Percentiles rank a stretch among this genome's conserved stretches.
These are phyloP conservation scores for Neodidymelliopsis sp. DNA, from an alignment of 2,329 filamentous ascomycete species.

Conservation along the genomic window DNA sequence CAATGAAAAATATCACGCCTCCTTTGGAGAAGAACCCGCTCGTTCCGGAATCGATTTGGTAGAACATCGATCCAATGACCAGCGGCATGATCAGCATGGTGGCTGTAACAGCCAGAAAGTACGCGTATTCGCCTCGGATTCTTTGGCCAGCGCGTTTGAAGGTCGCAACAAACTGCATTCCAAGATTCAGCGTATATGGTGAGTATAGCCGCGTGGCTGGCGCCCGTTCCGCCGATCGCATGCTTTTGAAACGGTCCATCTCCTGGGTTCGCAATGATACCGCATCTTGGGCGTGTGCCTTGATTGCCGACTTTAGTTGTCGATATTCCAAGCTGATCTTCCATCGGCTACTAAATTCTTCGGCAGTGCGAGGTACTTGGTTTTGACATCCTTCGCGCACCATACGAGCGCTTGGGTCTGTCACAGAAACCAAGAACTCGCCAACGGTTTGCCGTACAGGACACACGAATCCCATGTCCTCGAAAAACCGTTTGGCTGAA, in stretches of 20 bases:
- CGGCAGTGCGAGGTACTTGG: slow-evolving; percentile 50
- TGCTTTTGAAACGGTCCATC: not conserved
- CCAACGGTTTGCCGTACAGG: slow-evolving; percentile 65
- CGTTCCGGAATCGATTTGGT: slow-evolving; percentile 3
- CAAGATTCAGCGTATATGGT: not conserved
- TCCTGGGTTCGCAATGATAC: not conserved
- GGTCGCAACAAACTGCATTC: not conserved
- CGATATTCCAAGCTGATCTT: slow-evolving; percentile 26
- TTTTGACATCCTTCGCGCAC: slow-evolving; percentile 48
- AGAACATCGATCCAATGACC: slow-evolving; percentile 11
- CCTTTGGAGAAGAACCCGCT: slow-evolving; percentile 63
- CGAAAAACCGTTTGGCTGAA: slow-evolving; percentile 70
- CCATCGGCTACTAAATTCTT: slow-evolving; percentile 58
- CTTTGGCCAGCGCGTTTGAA: not conserved
- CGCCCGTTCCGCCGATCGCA: not conserved
- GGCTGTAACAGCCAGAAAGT: not conserved
- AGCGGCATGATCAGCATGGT: slow-evolving; percentile 3
- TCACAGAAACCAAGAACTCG: slow-evolving; percentile 78
- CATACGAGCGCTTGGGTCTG: slow-evolving; percentile 51
- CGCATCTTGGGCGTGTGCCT: not conserved
- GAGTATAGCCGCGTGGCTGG: not conserved
- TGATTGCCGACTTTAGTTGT: not conserved
- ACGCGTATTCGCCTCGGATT: not conserved
- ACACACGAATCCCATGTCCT: slow-evolving; percentile 68
- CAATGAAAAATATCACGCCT: slow-evolving; percentile 68